phyloP scores from a whole-genome alignment of 1,284 basidiomycete species.

The Sanghuangporus sanghuang region DNA sequence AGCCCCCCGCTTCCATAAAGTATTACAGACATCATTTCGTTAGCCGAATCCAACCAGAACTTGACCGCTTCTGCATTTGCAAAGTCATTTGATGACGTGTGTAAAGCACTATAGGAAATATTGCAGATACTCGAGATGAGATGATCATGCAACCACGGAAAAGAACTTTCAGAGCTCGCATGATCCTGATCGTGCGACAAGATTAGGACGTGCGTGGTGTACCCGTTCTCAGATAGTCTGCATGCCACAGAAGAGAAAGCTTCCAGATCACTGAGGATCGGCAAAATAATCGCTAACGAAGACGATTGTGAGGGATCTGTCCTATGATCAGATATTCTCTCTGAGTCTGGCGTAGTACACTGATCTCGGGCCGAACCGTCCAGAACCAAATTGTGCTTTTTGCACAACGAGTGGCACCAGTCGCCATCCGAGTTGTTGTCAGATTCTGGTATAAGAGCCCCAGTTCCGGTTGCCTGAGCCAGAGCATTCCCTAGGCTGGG shows the following conservation, averaged over 20 bases:
- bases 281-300: constrained; percentile 33
- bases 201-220: constrained; percentile 33
- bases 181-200: constrained; percentile 22
- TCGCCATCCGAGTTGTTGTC: not conserved
- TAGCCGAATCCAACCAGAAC: constrained; percentile 16
- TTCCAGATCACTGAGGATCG: constrained; percentile 35
- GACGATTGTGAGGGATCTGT: constrained; percentile 17
- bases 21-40: constrained; percentile 9
- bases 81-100: constrained; percentile 6
- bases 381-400: not conserved
- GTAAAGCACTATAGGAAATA: constrained; percentile 14
- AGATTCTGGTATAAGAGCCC: constrained; percentile 8
- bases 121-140: constrained; percentile 11
- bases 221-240: constrained; percentile 34
- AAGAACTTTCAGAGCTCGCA: constrained; percentile 21
- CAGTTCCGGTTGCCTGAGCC: constrained; percentile 14
- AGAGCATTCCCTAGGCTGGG: constrained; percentile 35
- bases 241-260: constrained; percentile 41
- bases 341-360: constrained; percentile 1
- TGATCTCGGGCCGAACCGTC: not conserved
- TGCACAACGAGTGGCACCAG: constrained; percentile 14
- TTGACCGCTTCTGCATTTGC: constrained; percentile 15
- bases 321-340: not conserved
- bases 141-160: constrained; percentile 17
- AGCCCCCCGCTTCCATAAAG: not conserved